A percentile compares a stretch with the other conserved stretches of the same genome.
These are phyloP conservation scores for Hypoxylon sp. DNA, from an alignment of 2,329 filamentous ascomycete genomes.

Conservation along the genomic window DNA sequence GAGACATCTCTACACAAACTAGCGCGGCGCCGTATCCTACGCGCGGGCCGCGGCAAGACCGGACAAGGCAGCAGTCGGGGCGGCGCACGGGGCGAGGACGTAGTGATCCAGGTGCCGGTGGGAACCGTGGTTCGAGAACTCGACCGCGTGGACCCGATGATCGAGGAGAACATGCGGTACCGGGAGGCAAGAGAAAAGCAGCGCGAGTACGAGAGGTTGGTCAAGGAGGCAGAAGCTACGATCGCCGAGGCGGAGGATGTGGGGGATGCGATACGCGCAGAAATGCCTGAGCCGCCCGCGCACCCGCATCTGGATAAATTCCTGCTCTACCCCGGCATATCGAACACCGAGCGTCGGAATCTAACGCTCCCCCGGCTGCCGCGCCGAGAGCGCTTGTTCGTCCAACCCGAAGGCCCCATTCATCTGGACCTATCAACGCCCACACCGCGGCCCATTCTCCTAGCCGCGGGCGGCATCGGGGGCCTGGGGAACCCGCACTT, in stretches of 20 bases:
- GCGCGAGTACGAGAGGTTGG: slow-evolving; percentile 53
- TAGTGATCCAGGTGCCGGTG: slow-evolving; percentile 91
- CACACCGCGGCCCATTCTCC: slow-evolving; percentile 85
- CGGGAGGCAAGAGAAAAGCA: slow-evolving; percentile 59
- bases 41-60: slow-evolving; percentile 82
- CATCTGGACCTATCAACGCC: slow-evolving; percentile 80
- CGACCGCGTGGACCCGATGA: slow-evolving; percentile 81
- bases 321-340: slow-evolving; percentile 86
- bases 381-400: slow-evolving; percentile 67
- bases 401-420: slow-evolving; percentile 81
- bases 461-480: slow-evolving; percentile 89
- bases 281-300: slow-evolving; percentile 56
- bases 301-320: slow-evolving; percentile 77
- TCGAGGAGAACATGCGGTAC: slow-evolving; percentile 67
- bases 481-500: slow-evolving; percentile 97
- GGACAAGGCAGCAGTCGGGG: slow-evolving; percentile 81
- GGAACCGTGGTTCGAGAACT: slow-evolving; percentile 92
- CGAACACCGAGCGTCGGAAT: slow-evolving; percentile 75
- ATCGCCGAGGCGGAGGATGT: slow-evolving; percentile 57
- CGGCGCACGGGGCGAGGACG: slow-evolving; percentile 86
- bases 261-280: slow-evolving; percentile 40
- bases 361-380: slow-evolving; percentile 67
- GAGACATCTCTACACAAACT: slow-evolving; percentile 96
- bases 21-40: slow-evolving; percentile 80
- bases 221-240: slow-evolving; percentile 54